Conservation (phyloP, 1,284 basidiomycete genomes). For the Sparassis latifolia region DNA sequence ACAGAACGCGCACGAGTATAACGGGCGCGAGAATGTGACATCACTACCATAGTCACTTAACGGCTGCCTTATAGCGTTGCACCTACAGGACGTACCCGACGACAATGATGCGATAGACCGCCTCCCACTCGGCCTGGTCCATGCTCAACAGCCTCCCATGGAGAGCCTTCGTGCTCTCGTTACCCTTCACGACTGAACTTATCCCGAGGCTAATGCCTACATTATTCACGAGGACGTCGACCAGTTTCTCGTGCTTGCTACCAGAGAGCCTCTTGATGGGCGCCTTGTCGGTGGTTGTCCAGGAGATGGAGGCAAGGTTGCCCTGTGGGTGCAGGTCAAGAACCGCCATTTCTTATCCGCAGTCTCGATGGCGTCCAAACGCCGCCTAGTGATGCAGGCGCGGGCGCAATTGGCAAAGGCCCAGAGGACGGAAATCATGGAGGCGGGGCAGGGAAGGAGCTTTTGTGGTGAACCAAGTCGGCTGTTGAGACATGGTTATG, state of each 20-base stretch:
- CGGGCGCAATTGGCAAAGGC: slow-evolving; percentile 34
- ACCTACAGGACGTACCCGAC: slow-evolving; percentile 19
- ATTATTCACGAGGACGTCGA: slow-evolving; percentile 35
- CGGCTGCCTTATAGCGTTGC: not conserved
- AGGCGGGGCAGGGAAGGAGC: slow-evolving; percentile 32
- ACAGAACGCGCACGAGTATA: slow-evolving; percentile 31
- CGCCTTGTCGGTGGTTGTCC: slow-evolving; percentile 29
- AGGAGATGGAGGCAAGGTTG: slow-evolving; percentile 26
- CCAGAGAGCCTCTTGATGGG: slow-evolving; percentile 26
- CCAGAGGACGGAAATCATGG: slow-evolving; percentile 35
- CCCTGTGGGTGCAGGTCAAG: slow-evolving; percentile 25
- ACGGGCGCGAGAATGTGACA: slow-evolving; percentile 32
- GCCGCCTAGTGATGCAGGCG: slow-evolving; percentile 30
- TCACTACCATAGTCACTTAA: slow-evolving; percentile 14
- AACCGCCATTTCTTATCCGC: slow-evolving; percentile 22
- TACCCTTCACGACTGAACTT: slow-evolving; percentile 25
- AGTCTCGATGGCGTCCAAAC: slow-evolving; percentile 20
- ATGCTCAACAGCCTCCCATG: slow-evolving; percentile 28
- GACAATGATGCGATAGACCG: slow-evolving; percentile 31
- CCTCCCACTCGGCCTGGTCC: slow-evolving; percentile 28
- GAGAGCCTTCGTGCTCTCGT: slow-evolving; percentile 26
- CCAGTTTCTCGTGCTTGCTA: slow-evolving; percentile 26
- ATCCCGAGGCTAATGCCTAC: slow-evolving; percentile 27
- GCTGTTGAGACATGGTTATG: slow-evolving; percentile 23
- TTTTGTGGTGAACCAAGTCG: slow-evolving; percentile 30